Evolutionary conservation across 2,329 filamentous ascomycete genomes (phyloP).

Genomic region (Pseudopithomyces maydicus): DNA sequence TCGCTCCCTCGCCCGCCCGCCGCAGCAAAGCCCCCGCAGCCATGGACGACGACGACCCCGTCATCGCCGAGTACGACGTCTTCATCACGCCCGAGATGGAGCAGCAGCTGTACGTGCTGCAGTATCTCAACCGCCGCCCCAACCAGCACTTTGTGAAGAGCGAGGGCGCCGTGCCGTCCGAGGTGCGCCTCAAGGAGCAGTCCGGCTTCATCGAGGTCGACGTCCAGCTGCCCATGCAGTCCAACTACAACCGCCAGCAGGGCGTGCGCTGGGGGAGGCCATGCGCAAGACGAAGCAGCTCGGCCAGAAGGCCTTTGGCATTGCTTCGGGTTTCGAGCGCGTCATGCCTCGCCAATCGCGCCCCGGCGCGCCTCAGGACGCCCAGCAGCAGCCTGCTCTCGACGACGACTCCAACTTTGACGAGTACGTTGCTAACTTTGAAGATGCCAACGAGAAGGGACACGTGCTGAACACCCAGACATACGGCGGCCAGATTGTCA

Average conservation of each 20-base stretch:
- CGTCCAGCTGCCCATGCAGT: constrained; percentile 73
- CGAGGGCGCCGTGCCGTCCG: constrained; percentile 61
- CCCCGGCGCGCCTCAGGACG: constrained; percentile 28
- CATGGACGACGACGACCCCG: constrained; percentile 52
- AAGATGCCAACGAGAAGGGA: constrained; percentile 69
- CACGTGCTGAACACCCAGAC: constrained; percentile 81
- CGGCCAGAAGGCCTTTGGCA: constrained; percentile 51
- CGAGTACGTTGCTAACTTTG: constrained; percentile 58
- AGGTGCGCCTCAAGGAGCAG: constrained; percentile 80
- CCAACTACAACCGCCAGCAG: constrained; percentile 82
- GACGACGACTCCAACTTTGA: constrained; percentile 71
- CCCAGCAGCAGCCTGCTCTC: constrained; percentile 27
- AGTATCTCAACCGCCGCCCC: constrained; percentile 80
- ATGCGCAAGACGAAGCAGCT: constrained; percentile 61
- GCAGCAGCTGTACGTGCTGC: constrained; percentile 70
- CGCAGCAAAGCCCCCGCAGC: constrained; percentile 19
- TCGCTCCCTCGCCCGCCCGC: constrained; percentile 8
- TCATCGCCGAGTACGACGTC: constrained; percentile 72
- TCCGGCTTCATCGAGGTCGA: constrained; percentile 91
- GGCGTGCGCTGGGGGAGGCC: constrained; percentile 83
- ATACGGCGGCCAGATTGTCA: constrained; percentile 78
- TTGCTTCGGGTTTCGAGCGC: constrained; percentile 52
- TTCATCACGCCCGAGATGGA: constrained; percentile 79
- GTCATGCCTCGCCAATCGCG: constrained; percentile 36
- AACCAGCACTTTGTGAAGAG: constrained; percentile 66